Evolutionary conservation across 2,329 filamentous ascomycete species (phyloP), one percentile per base, ranked within the genome.

Genomic region (Pseudodiploospora longispora): DNA sequence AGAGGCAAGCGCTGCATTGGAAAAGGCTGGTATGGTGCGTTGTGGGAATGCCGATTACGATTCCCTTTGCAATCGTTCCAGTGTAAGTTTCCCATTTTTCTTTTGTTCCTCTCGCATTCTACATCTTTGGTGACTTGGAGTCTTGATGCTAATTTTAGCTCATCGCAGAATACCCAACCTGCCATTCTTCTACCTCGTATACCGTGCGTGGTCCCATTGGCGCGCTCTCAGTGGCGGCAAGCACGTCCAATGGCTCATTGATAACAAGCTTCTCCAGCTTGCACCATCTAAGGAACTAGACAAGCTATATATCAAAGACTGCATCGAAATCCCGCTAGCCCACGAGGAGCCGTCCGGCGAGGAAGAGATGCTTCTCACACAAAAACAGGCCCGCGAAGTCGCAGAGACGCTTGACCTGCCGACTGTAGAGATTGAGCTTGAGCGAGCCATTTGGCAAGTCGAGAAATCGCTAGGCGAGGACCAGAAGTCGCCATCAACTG

Each of bases 161-260:
- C 7, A 42, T 28, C 9, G 5, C 5, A 94, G 87, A 50, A 76
- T 96, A 50, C 90, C 91, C 32, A 96, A 98, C 61, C 72, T 98
- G 9, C 93, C 93, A 12, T 97, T 97, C 72, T 97, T 97, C 71
- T 98, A 97, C 64, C 77, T 97, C 35, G 80, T 79, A 12, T 98
- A 94, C 69, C 79, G 93, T 51, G 85, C 88, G 28, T 97, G 86
- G 84, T 94, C 87, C 19, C 88, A 95, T 65, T 95, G 86, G 80
- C 79, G 84, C 68, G 93, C 93, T 42, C 70, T 95, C 43, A 78
- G 80, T 33, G 93, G 93, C 43, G 90, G 88, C 19, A 85, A 81
- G 56, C 87, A 97, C 61, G 69, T 97, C 31, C 79, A 91, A 52
- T 93, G 87, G 63, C 76, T 98, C 9, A 65, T 91, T 35, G 69